Evolutionary conservation across 2,329 filamentous ascomycete species (phyloP).

Genomic region (Ceratocystis variospora): DNA sequence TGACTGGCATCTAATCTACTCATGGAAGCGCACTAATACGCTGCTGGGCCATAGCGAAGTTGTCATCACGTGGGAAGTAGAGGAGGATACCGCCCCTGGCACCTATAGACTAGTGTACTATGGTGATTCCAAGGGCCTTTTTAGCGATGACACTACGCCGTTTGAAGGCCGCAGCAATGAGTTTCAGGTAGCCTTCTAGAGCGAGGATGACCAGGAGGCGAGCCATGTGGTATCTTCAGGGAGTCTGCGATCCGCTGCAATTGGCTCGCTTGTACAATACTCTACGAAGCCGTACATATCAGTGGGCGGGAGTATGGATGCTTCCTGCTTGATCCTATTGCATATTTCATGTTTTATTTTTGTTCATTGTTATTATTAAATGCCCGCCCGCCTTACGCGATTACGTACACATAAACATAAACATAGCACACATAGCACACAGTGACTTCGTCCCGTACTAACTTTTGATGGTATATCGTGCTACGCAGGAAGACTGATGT

Average conservation of each 20-base stretch:
- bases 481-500: background rate
- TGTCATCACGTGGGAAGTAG: slow-evolving; percentile 56
- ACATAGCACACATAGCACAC: background rate
- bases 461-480: background rate
- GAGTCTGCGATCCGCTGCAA: background rate
- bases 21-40: slow-evolving; percentile 60
- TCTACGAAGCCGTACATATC: background rate
- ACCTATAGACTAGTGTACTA: slow-evolving; percentile 71
- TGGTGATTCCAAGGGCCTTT: slow-evolving; percentile 58
- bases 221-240: background rate
- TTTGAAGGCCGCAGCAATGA: slow-evolving; percentile 55
- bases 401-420: background rate
- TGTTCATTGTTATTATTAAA: background rate
- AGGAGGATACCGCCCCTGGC: slow-evolving; percentile 40
- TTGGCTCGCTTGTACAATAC: background rate
- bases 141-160: slow-evolving; percentile 44
- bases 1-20: slow-evolving; percentile 72
- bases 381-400: too few species aligned
- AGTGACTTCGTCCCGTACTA: background rate
- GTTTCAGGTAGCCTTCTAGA: slow-evolving; percentile 30
- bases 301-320: background rate
- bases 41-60: slow-evolving; percentile 64
- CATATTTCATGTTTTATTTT: background rate
- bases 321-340: background rate
- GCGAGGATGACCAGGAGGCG: background rate